A percentile compares a stretch with the other conserved stretches of the same genome.
Evolutionary conservation across 2,329 filamentous ascomycete genomes (phyloP).

Genomic region (Nigrospora sphaerica): DNA sequence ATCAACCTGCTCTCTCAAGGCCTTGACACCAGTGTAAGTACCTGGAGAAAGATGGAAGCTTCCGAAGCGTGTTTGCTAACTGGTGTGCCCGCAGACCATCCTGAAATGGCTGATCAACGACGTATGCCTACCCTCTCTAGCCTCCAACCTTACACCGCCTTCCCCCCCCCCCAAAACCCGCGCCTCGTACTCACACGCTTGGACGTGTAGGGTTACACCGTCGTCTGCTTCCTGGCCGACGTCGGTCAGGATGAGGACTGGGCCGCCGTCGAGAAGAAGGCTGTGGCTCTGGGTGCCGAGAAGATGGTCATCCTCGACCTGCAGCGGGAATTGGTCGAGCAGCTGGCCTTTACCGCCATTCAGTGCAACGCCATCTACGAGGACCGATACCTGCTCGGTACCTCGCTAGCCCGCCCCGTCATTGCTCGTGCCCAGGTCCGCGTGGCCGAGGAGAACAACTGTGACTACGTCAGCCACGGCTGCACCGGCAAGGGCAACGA

Average conservation of each 20-base stretch:
- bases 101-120: conserved; percentile 30
- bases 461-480: conserved; percentile 33
- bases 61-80: not conserved
- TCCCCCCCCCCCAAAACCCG: conserved; percentile 18
- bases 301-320: conserved; percentile 60
- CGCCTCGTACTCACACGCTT: conserved; percentile 27
- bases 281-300: conserved; percentile 56
- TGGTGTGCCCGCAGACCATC: conserved; percentile 23
- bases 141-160: not conserved
- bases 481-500: conserved; percentile 52
- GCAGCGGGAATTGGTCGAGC: conserved; percentile 49
- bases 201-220: conserved; percentile 14
- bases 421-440: conserved; percentile 41
- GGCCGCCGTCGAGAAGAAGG: conserved; percentile 63
- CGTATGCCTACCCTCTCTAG: conserved; percentile 4
- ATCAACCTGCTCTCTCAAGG: not conserved
- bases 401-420: conserved; percentile 60
- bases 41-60: not conserved
- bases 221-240: conserved; percentile 52
- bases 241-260: conserved; percentile 74
- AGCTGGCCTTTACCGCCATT: conserved; percentile 74
- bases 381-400: conserved; percentile 36
- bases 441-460: conserved; percentile 28
- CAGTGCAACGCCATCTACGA: conserved; percentile 68
- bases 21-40: not conserved